Base-by-base conservation (phyloP, 1,284 basidiomycete genomes). In the Leccinum fallax region DNA sequence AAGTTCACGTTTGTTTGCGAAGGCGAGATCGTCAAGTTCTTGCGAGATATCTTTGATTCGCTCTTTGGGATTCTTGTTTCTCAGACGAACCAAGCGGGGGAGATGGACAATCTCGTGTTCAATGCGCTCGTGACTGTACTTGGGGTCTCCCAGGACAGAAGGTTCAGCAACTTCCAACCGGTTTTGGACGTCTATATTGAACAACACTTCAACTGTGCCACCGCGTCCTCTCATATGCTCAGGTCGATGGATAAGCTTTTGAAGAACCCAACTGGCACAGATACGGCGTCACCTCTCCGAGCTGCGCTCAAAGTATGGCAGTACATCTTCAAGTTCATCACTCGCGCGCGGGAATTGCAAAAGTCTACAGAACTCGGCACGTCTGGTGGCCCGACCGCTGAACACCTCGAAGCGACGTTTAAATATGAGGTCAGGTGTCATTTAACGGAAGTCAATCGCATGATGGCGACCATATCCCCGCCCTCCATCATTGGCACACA, bases 291-390 rank as follows among this genome's bases (percentile, higher is more conserved):
- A 28, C 82, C 86, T 16, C 83, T 98, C 58, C 89, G 95, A 43
- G 88, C 94, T 1, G 91, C 95, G 11, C 83, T 99, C 67, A 98
- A 98, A 75, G 96, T 98, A 21, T 97, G 95, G 94, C 92, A 95
- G 69, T 95, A 97, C 71, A 87, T 98, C 67, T 94, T 98, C 85
- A 93, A 93, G 73, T 94, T 98, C 76, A 92, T 98, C 67, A 88
- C 93, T 8, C 85, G 93, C 26, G 90, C 94, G 5, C 82, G 95
- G 46, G 94, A 97, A 71, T 77, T 98, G 40, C 95, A 97, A 75
- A 92, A 94, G 69, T 80, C 83, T 5, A 91, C 89, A 66, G 93
- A 94, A 60, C 75, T 88, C 28, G 88, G 88, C 0, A 88, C 93
- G 76, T 91, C 91, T 19, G 86, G 86, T 7, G 88, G 86, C 7